Evolutionary conservation across 2,329 filamentous ascomycete species (phyloP), one percentile per base, ranked within the genome.

Genomic region (Moelleriella libera): DNA sequence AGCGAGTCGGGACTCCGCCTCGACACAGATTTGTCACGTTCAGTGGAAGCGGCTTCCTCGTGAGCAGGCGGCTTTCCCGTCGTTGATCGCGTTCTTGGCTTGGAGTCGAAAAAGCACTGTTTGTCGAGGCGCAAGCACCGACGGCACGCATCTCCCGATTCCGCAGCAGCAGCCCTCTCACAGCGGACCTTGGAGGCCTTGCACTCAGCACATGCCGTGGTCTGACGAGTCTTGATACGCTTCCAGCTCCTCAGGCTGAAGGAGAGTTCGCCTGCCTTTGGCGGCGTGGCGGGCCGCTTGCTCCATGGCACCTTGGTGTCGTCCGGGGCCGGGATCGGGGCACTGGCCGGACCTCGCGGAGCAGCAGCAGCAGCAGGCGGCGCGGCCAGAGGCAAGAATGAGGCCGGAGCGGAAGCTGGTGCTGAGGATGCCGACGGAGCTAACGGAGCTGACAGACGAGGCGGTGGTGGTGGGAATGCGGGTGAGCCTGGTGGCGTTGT

Each of bases 61-160:
- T 41, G 40, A 28, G 32, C 42, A 11, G 43, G 14, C 12, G 42
- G 34, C 42, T 41, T 48, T 4, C 28, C 46, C 4, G 43, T 31
- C 9, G 42, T 30, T 9, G 42, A 43, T 30, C 21, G 46, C 42
- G 8, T 14, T n/a, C 40, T 48, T 6, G 42, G 42, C 21, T 30
- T 48, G 8, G 43, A 30, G 11, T 48, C 47, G 37, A 48, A 48
- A 10, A 48, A n/a, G 41, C 47, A 48, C n/a, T 43, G 47, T 43
- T 48, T 48, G 7, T 31, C 40, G 37, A 45, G 30, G 21, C 47
- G 47, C 8, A 45, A 10, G 30, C 47, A 48, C 10, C 47, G 40
- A 2, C 39, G 44, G 29, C 47, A 48, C 5, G 40, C 31, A 30
- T 48, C 47, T 10, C 39, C 44, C 11, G 44, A 43, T 7, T 6